Evolutionary conservation across 108 stramenopile genomes (phyloP).

Genomic region (Conticribra guillardii): DNA sequence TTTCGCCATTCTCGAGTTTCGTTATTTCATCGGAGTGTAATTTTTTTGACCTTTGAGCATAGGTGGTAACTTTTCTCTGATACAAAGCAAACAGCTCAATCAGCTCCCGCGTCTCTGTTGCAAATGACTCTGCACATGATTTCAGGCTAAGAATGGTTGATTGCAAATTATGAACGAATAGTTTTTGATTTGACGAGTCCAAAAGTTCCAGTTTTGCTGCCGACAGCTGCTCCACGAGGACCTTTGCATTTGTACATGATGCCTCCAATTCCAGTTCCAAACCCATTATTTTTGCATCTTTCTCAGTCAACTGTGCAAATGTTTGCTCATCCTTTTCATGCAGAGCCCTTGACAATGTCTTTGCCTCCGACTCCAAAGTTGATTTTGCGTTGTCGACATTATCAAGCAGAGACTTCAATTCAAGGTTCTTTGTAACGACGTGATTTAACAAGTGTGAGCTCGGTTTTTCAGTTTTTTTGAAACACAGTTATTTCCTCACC

Average conservation of each 20-base stretch:
- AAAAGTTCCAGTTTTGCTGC: constrained; percentile 14
- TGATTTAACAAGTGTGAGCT: background rate
- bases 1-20: constrained; percentile 12
- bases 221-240: constrained; percentile 1
- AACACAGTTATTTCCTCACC: constrained; percentile 10
- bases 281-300: constrained; percentile 6
- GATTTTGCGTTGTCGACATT: constrained; percentile 17
- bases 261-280: constrained; percentile 16
- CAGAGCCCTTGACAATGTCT: background rate
- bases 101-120: constrained; percentile 14
- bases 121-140: constrained; percentile 7
- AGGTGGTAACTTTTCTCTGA: background rate
- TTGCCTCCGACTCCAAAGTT: constrained; percentile 14
- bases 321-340: constrained; percentile 12
- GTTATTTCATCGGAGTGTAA: constrained; percentile 9
- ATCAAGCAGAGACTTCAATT: constrained; percentile 20
- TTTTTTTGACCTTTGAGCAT: constrained; percentile 3
- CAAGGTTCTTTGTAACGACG: constrained; percentile 19
- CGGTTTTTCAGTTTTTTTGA: background rate
- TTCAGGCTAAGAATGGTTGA: constrained; percentile 8
- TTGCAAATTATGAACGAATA: background rate
- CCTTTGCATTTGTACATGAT: background rate
- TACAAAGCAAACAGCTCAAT: background rate
- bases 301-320: constrained; percentile 8
- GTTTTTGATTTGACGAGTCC: constrained; percentile 27